Evolutionary conservation across 106 monocot genomes (phyloP).

Genomic region (Apostasia ramifera): DNA sequence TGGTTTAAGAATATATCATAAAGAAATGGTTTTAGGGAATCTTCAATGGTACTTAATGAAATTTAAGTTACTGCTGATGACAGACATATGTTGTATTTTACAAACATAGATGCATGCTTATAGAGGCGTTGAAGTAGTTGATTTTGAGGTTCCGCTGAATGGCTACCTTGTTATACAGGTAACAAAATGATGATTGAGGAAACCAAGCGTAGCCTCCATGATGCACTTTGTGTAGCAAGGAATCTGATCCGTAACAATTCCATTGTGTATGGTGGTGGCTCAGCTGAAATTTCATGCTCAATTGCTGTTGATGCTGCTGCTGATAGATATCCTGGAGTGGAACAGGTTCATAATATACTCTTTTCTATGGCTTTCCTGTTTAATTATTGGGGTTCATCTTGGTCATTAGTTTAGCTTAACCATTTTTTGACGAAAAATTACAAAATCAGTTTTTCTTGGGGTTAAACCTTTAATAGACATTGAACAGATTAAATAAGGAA

Average conservation of each 20-base stretch:
- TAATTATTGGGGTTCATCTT: background rate
- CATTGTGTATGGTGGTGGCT: conserved; percentile 97
- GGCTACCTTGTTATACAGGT: conserved; percentile 26
- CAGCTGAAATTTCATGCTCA: conserved; percentile 96
- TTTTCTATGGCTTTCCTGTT: background rate
- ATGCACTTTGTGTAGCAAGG: conserved; percentile 93
- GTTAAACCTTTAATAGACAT: too few relatives aligned
- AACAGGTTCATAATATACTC: conserved; percentile 49
- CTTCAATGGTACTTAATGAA: too few relatives aligned
- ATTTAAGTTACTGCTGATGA: too few relatives aligned
- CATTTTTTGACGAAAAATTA: background rate
- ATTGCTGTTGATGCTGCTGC: conserved; percentile 95
- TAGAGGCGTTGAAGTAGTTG: background rate
- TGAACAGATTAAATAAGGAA: too few relatives aligned
- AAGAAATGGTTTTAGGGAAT: too few relatives aligned
- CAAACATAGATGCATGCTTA: too few relatives aligned
- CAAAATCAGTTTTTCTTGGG: background rate
- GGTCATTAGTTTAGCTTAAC: background rate
- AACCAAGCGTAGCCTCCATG: conserved; percentile 91
- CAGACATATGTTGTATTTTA: too few relatives aligned
- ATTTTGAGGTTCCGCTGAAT: background rate
- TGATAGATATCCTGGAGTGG: conserved; percentile 82
- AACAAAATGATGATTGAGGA: conserved; percentile 99
- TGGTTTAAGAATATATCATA: too few relatives aligned
- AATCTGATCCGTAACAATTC: conserved; percentile 95